phyloP scores from a whole-genome alignment of 2,329 filamentous ascomycete species.

The Diplocarpon mali region DNA sequence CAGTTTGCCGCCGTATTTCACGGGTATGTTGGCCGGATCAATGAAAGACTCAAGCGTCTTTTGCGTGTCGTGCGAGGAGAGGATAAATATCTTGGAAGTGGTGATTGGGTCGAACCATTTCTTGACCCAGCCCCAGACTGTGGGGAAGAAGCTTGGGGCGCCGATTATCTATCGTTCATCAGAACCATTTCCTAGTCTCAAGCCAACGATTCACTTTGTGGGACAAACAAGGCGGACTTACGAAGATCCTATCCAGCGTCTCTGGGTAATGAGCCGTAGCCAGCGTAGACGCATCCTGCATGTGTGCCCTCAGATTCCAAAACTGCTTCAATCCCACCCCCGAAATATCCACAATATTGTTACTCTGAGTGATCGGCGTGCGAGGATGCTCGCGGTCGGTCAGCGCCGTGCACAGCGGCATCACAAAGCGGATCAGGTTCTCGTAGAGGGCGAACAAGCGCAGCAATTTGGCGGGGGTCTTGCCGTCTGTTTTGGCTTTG shows the following conservation, averaged over 20 bases:
- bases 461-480: constrained; percentile 63
- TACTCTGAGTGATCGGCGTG: constrained; percentile 85
- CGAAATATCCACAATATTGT: constrained; percentile 89
- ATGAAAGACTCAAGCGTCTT: constrained; percentile 73
- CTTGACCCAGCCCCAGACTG: constrained; percentile 91
- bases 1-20: constrained; percentile 77
- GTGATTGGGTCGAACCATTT: constrained; percentile 92
- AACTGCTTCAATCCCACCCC: constrained; percentile 85
- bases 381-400: constrained; percentile 58
- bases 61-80: constrained; percentile 61
- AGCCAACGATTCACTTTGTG: neutral
- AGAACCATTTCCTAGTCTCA: neutral
- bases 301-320: constrained; percentile 87
- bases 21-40: constrained; percentile 72
- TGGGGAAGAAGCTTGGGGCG: constrained; percentile 82
- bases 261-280: constrained; percentile 94
- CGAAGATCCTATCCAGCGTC: constrained; percentile 74
- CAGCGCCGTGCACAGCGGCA: constrained; percentile 74
- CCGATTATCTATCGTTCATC: constrained; percentile 56
- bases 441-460: constrained; percentile 90
- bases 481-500: constrained; percentile 53
- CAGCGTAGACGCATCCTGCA: constrained; percentile 82
- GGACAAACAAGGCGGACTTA: constrained; percentile 9
- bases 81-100: constrained; percentile 91
- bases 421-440: constrained; percentile 76